Conservation (phyloP, 2,329 filamentous ascomycete genomes). For the Rugonectria rugulosa region DNA sequence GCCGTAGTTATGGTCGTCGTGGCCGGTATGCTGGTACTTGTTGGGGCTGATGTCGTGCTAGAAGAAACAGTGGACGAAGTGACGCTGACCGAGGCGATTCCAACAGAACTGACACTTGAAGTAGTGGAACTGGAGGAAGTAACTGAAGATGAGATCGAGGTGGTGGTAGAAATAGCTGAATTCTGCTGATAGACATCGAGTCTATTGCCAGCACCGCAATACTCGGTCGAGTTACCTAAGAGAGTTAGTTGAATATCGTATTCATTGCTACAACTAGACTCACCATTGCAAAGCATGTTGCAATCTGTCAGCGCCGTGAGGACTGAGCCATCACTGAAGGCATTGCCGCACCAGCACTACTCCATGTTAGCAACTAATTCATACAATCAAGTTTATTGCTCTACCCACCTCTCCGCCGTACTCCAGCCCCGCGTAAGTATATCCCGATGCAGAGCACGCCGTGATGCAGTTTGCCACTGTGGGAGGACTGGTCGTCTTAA, state of each 20-base stretch:
- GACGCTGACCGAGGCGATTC: too few relatives aligned
- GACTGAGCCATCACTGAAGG: constrained; percentile 37
- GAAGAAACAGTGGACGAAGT: too few relatives aligned
- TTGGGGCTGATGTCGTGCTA: constrained; percentile 5
- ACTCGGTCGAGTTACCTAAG: constrained; percentile 45
- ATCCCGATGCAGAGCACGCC: constrained; percentile 40
- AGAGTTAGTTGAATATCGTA: constrained; percentile 11
- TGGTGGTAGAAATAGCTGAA: constrained; percentile 9
- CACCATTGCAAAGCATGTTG: constrained; percentile 45
- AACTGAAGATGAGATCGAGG: not conserved
- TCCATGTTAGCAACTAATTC: not conserved
- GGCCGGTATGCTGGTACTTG: constrained; percentile 2
- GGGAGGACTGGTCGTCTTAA: constrained; percentile 29
- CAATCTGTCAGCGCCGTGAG: constrained; percentile 43
- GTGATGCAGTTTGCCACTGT: constrained; percentile 46
- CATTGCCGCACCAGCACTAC: constrained; percentile 49
- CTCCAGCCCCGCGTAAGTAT: constrained; percentile 46
- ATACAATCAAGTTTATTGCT: accelerated
- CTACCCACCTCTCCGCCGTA: constrained; percentile 47
- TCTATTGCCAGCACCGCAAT: constrained; percentile 45
- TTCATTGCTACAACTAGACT: not conserved
- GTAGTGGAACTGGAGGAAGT: constrained; percentile 4
- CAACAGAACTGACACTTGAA: too few relatives aligned
- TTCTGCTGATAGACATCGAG: constrained; percentile 47
- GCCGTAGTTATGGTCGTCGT: constrained; percentile 12